These are phyloP conservation scores for Zea mays DNA, from an alignment of 176 grass and related monocot species.

Conservation along the genomic window Zm-B73-REFERENCE-NAM-5.0 NC_050100.1:179528001-179528500, in stretches of 20 bases:
- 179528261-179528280: constrained; percentile 72
- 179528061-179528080: constrained; percentile 5
- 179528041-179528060: constrained; percentile 16
- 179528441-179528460: neutral
- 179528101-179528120: neutral
- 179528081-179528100: constrained; percentile 29
- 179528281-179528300: constrained; percentile 84
- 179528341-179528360: constrained; percentile 84
- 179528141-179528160: constrained; percentile 18
- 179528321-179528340: constrained; percentile 69
- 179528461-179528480: constrained; percentile 8
- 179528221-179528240: constrained; percentile 66
- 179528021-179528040: constrained; percentile 8
- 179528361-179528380: constrained; percentile 19
- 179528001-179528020: neutral
- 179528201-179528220: constrained; percentile 67
- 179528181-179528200: constrained; percentile 9
- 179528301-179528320: constrained; percentile 74
- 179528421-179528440: constrained; percentile 6
- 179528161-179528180: constrained; percentile 12
- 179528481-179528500: neutral
- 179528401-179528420: neutral
- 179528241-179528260: constrained; percentile 52
- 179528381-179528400: constrained; percentile 30
- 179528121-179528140: constrained; percentile 1